Percentiles rank a stretch among this genome's conserved stretches.
phyloP scores from a whole-genome alignment of 2,329 filamentous ascomycete species.

The Ophiostoma quercus region DNA sequence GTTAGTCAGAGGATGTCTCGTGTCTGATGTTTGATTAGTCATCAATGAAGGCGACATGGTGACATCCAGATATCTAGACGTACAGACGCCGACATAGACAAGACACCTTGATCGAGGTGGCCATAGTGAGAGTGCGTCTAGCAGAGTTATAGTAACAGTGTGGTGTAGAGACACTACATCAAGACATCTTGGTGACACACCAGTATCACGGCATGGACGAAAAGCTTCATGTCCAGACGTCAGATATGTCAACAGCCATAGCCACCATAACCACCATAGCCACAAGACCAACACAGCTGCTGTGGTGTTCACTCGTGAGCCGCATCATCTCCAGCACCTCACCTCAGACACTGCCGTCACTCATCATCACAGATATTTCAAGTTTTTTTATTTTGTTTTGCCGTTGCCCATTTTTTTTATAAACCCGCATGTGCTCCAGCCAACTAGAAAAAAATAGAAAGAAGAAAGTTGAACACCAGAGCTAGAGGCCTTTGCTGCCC shows the following conservation, averaged over 20 bases:
- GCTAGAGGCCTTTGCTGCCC: not conserved
- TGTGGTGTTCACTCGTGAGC: too few relatives aligned
- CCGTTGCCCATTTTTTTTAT: slow-evolving; percentile 15
- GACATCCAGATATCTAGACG: too few relatives aligned
- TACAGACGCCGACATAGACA: too few relatives aligned
- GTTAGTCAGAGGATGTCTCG: too few relatives aligned
- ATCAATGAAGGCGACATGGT: too few relatives aligned
- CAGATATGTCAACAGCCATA: too few relatives aligned
- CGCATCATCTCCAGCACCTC: not conserved
- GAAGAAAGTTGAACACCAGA: slow-evolving; percentile 7
- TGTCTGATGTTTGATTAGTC: too few relatives aligned
- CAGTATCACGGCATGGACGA: not conserved
- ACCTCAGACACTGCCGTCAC: too few relatives aligned
- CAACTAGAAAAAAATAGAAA: slow-evolving; percentile 17
- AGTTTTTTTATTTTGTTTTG: slow-evolving; percentile 13
- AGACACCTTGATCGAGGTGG: too few relatives aligned
- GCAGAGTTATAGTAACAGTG: too few relatives aligned
- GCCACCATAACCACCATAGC: too few relatives aligned
- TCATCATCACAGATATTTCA: not conserved
- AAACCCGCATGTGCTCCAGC: slow-evolving; percentile 19
- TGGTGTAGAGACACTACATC: not conserved
- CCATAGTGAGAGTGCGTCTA: too few relatives aligned
- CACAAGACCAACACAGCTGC: not conserved
- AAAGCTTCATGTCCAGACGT: not conserved
- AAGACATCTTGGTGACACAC: not conserved